Evolutionary conservation across 2,329 filamentous ascomycete genomes (phyloP), one percentile per base, ranked within the genome.

Genomic region (Alternaria arborescens): DNA sequence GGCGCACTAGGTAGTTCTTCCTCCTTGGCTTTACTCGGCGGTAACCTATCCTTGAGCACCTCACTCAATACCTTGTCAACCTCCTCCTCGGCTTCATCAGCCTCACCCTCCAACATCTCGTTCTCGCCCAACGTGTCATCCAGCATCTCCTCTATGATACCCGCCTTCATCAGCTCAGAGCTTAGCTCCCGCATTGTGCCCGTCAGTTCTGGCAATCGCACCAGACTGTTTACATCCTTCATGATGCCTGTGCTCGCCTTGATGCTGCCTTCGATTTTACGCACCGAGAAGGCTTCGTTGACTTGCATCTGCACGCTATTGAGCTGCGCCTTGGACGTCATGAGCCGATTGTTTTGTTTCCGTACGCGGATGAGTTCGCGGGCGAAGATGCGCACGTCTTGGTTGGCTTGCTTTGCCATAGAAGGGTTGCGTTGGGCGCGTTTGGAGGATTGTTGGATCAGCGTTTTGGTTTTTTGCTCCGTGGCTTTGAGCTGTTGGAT

Each of bases 91-190:
- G 89, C 91, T 71, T 94, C 92, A 63, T 92, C 92, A 60, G 91
- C 88, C 59, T 92, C 87, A 54, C 87, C 83, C 69, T 90, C 89
- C 52, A 92, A 82, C 52, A 89, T 80, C 58, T 93, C 89, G 16
- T 68, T 75, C 62, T 87, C 83, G n/a, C 93, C 92, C 67, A 98
- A 82, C 43, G 86, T 89, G 77, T 98, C 94, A 48, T 90, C 91
- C 5, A 97, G 89, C 91, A 98, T 97, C 82, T 99, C 95, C 83
- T 98, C 94, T 62, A 98, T 97, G 52, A 99, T 94, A 16, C 94
- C 95, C 3, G 95, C 94, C 82, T 93, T 96, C 79, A 97, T 91
- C 68, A 98, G 81, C 84, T 98, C 95, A 59, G 90, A 85, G 71
- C 89, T 91, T 51, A 98, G 83, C 78, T 97, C 92, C 65, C 89